Percentiles rank a stretch among this genome's conserved stretches.
Conservation (phyloP, 768 basidiomycete genomes). For the Lactarius deliciosus region DNA sequence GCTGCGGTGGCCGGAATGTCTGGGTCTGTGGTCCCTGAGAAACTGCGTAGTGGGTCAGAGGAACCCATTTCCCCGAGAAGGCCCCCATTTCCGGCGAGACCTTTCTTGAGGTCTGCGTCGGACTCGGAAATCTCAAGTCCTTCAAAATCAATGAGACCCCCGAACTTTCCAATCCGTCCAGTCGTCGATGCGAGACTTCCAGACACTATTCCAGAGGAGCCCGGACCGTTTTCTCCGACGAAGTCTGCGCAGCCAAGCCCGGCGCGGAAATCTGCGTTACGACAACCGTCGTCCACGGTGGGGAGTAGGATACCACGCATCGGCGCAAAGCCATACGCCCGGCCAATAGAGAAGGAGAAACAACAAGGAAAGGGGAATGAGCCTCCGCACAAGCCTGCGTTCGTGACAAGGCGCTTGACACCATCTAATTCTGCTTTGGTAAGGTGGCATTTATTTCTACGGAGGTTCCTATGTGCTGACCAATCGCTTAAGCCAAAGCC, state of each 20-base stretch:
- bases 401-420: slow-evolving; percentile 12
- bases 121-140: slow-evolving; percentile 28
- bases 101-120: slow-evolving; percentile 24
- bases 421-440: slow-evolving; percentile 11
- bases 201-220: slow-evolving; percentile 26
- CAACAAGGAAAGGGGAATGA: slow-evolving; percentile 22
- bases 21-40: neutral
- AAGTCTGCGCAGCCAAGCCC: slow-evolving; percentile 14
- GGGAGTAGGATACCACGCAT: slow-evolving; percentile 39
- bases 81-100: neutral
- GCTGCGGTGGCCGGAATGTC: neutral
- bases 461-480: neutral
- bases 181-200: slow-evolving; percentile 17
- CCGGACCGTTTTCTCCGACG: neutral
- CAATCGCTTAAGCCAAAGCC: slow-evolving; percentile 25
- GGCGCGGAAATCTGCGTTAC: slow-evolving; percentile 28
- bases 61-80: slow-evolving; percentile 20
- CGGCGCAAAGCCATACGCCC: slow-evolving; percentile 37
- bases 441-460: neutral
- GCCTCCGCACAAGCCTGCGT: slow-evolving; percentile 11
- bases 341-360: slow-evolving; percentile 26
- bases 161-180: slow-evolving; percentile 21
- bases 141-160: slow-evolving; percentile 5
- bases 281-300: slow-evolving; percentile 34
- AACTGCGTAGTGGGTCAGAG: slow-evolving; percentile 28